Percentiles rank a stretch among this genome's conserved stretches.
Evolutionary conservation across 1,139 yeast species (phyloP).

Genomic region (Zygosaccharomyces sapae): DNA sequence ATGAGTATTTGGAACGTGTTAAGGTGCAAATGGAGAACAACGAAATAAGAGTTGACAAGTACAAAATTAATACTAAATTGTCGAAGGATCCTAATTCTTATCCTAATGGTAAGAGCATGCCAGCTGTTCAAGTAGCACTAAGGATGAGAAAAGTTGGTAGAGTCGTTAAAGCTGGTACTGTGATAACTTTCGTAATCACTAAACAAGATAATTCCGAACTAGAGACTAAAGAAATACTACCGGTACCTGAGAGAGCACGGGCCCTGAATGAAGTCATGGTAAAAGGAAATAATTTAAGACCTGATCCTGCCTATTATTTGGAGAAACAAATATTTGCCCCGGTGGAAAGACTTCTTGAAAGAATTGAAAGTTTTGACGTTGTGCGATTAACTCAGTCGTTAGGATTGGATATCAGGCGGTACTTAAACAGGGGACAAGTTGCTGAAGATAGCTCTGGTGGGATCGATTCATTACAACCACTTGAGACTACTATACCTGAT

Average conservation of each 20-base stretch:
- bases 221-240: conserved; percentile 9
- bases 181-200: conserved; percentile 80
- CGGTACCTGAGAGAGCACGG: conserved; percentile 68
- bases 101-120: conserved; percentile 79
- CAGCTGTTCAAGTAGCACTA: conserved; percentile 90
- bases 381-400: conserved; percentile 70
- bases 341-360: conserved; percentile 78
- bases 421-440: conserved; percentile 45
- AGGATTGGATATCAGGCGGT: conserved; percentile 71
- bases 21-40: conserved; percentile 55
- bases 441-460: conserved; percentile 36
- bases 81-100: conserved; percentile 73
- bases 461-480: conserved; percentile 57
- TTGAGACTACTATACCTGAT: conserved; percentile 80
- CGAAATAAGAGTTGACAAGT: conserved; percentile 61
- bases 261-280: conserved; percentile 67
- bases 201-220: conserved; percentile 31
- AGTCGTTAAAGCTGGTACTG: conserved; percentile 82
- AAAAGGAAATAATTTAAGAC: conserved; percentile 49
- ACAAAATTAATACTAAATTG: conserved; percentile 66
- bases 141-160: conserved; percentile 77
- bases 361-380: conserved; percentile 83
- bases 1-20: conserved; percentile 64
- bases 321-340: conserved; percentile 91
- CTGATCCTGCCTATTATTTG: conserved; percentile 76